phyloP scores from a whole-genome alignment of 768 basidiomycete species.

The Mycena latifolia region DNA sequence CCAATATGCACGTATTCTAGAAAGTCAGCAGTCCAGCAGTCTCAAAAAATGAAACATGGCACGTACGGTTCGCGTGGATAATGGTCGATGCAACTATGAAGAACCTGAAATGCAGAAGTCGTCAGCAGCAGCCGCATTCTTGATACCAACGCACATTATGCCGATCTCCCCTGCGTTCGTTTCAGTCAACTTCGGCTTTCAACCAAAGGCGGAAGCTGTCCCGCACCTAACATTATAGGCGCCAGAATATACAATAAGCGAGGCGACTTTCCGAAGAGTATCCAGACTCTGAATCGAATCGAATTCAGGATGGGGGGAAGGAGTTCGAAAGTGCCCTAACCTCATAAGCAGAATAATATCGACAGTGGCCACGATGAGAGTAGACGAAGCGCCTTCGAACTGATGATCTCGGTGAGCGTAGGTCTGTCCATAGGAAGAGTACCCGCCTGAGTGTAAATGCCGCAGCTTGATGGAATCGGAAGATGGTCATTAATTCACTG shows the following conservation, averaged over 20 bases:
- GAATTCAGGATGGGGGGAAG: not conserved
- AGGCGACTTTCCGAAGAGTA: constrained; percentile 17
- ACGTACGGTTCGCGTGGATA: constrained; percentile 6
- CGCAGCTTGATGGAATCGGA: not conserved
- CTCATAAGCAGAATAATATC: constrained; percentile 20
- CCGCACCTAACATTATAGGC: constrained; percentile 14
- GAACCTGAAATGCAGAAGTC: not conserved
- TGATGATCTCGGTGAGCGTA: not conserved
- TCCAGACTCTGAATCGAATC: constrained; percentile 13
- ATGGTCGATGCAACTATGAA: constrained; percentile 17
- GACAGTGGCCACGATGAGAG: constrained; percentile 15
- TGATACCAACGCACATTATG: constrained; percentile 4
- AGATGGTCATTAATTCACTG: not conserved
- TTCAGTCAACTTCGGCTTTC: not conserved
- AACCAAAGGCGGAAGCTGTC: not conserved
- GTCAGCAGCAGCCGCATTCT: not conserved
- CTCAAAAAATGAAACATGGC: not conserved
- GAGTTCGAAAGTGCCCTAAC: not conserved
- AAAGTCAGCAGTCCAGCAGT: not conserved
- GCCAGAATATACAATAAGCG: constrained; percentile 17
- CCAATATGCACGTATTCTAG: constrained; percentile 24
- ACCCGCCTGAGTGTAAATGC: constrained; percentile 16
- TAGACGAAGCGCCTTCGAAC: constrained; percentile 23
- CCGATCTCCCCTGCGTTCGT: constrained; percentile 11
- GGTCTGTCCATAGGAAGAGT: too few species aligned